Base-by-base conservation (phyloP, 768 basidiomycete genomes). In the Leccinum disarticulatum region DNA sequence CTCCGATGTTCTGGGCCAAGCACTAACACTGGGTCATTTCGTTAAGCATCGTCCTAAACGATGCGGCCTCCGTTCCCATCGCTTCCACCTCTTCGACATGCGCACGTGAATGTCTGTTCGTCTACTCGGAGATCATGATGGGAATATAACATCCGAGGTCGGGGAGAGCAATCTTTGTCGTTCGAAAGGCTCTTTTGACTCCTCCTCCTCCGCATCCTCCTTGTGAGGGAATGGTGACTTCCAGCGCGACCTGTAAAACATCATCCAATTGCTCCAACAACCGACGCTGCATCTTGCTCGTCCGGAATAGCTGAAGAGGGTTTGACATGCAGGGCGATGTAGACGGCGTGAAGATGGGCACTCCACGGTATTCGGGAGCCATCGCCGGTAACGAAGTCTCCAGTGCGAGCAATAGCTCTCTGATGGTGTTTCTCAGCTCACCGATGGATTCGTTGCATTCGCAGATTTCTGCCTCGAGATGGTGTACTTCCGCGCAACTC, bases 401-500 rank as follows among this genome's bases (percentile, higher is more conserved):
- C 61, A 97, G 77, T 46, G 88, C 81, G n/a, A 76, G 72, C 52
- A 77, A 79, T 46, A 98, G 81, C 36, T 93, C 91, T 53, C 87
- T 87, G 65, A 97, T 90, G 6, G 93, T 91, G 69, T 87, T 91
- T 59, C 87, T 85, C 55, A 98, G 81, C 69, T 98, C 97, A 15
- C 81, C 75, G 57, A 98, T 88, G 25, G 88, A 88, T 73, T 99
- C 97, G 76, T 98, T 97, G 79, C 90, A 93, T 69, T 94, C 92
- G 41, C 83, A 77, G 64, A 98, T 95, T 74, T 97, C 95, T 17
- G 95, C 94, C 75, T 99, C 97, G 61, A 99, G 81, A 49, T 93
- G 87, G 76, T 99, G 97, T 3, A 91, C 88, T 76, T 98, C 96
- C 65, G 87, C 93, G 67, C 97, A 99, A 11, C 95, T 98, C 76